Percentiles rank a stretch among this genome's conserved stretches.
Evolutionary conservation across 345 rosid genomes (phyloP).

Genomic region (Crucihimalaya himalaica): DNA sequence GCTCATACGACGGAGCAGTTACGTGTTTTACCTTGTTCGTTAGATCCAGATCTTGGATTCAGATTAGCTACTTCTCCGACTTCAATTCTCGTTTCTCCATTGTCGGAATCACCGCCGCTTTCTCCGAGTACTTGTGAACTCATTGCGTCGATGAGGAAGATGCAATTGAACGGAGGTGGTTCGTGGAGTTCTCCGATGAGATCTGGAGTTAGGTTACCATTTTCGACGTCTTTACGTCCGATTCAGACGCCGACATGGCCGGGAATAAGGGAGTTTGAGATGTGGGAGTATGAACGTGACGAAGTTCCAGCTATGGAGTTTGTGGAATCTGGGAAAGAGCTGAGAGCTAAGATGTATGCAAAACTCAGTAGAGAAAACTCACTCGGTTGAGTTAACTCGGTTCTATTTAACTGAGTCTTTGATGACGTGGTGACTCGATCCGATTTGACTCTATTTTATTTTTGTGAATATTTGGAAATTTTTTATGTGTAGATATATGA

Average conservation of each 20-base stretch:
- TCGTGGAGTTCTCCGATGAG: conserved; percentile 48
- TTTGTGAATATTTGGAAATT: conserved; percentile 27
- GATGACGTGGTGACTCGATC: conserved; percentile 1
- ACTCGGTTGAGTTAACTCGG: conserved; percentile 36
- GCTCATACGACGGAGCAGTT: conserved; percentile 90
- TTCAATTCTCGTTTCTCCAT: conserved; percentile 49
- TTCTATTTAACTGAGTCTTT: neutral
- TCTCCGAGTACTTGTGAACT: conserved; percentile 50
- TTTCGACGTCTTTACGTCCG: conserved; percentile 42
- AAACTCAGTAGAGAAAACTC: conserved; percentile 59
- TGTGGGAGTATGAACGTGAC: conserved; percentile 45
- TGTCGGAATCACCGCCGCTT: conserved; percentile 59
- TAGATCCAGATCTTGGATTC: conserved; percentile 48
- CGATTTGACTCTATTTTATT: neutral
- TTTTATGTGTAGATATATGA: conserved; percentile 23
- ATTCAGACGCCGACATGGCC: conserved; percentile 19
- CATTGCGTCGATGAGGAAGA: conserved; percentile 46
- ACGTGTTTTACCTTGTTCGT: conserved; percentile 43
- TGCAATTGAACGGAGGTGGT: conserved; percentile 42
- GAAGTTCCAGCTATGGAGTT: conserved; percentile 64
- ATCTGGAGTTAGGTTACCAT: conserved; percentile 41
- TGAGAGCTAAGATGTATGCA: conserved; percentile 56
- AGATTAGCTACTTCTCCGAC: conserved; percentile 48
- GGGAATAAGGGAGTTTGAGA: conserved; percentile 21
- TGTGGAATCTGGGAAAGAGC: conserved; percentile 67